Base-by-base conservation (phyloP, 2,329 filamentous ascomycete genomes). In the Drechslerella coelobrocha region DNA sequence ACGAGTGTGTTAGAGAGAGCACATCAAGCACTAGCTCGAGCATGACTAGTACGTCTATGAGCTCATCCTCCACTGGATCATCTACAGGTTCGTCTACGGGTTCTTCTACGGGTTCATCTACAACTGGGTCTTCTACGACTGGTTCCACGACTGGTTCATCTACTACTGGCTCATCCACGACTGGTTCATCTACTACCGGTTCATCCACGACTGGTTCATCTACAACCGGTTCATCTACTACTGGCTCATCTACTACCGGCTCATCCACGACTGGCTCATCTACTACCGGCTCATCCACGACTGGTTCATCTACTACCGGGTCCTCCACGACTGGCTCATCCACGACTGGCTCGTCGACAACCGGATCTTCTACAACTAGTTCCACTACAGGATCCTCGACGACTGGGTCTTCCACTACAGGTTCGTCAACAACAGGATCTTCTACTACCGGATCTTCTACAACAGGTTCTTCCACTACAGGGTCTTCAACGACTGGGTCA, bases 21-120 rank as follows among this genome's bases (percentile, higher is more conserved):
- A 3, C 26, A 3, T 59, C 61, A 34, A 66, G n/a, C 31, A 37
- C 45, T 19, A 52, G 57, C 26, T 65, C 61, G 14, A 29, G 26
- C 5, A 66, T 41, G 39, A 8, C 63, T n/a, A 23, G 31, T 21
- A 59, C 27, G 23, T 65, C 61, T 12, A 29, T 17, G 48, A 8
- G n/a, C 6, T 27, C 54, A 17, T 37, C 37, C 50, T 19, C 24
- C 27, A 19, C 31, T 21, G 10, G n/a, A n/a, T 23, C 52, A 14
- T 48, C 51, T 10, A 31, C 39, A 14, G 48, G 47, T 27, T 59
- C 61, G n/a, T 47, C 60, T 14, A 27, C 14, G 2, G 31, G 43
- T 37, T 19, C 47, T 14, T 53, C 47, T 23, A 37, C 37, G n/a
- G 14, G 21, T n/a, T 37, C 10, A 7, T 12, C 57, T 27, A 19